Base-by-base conservation (phyloP, 257 asterid species). In the Agastache rugosa region DNA sequence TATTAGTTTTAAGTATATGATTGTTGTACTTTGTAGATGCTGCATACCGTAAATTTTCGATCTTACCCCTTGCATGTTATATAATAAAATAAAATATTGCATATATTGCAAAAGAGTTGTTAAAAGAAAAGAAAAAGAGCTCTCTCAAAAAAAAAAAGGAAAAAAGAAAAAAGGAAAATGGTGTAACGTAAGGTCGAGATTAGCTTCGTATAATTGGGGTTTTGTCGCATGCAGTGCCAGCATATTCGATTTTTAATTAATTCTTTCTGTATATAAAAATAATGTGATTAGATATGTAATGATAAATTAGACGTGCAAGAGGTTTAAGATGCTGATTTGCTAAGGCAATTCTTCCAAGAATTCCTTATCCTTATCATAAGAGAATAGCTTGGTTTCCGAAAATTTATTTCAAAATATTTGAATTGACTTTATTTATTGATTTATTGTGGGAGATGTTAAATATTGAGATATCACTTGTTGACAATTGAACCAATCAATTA, bases 361-460 rank as follows among this genome's bases (percentile, higher is more conserved):
- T 41, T 79, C 68, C 67, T 51, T 63, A 62, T 73, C 79, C 79
- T 70, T 2, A 35, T 27, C 63, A 45, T 51, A 22, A 2, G 39
- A 64, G 2, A 29, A 63, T 64, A 10, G 61, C 69, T n/a, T 34
- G 50, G 11, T 48, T 45, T 37, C 80, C 78, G 63, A 44, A 72
- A 31, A 29, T 42, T 27, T 63, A 34, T 50, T 34, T 16, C 6
- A n/a, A 11, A 12, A 11, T 12, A 48, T n/a, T 27, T 68, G 5
- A 5, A 8, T 29, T 8, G 3, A 4, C 47, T 8, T 16, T 44
- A 8, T 45, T 25, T 15, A 7, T n/a, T n/a, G n/a, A n/a, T 16
- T 44, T 6, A 45, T 31, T 31, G 37, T 31, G 37, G 37, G 37
- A 31, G 37, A 31, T 31, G 37, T 31, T 31, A 31, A 31, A 31